Percentiles rank a stretch among this genome's conserved stretches.
These are phyloP conservation scores for Lecanicillium sp. DNA, from an alignment of 2,329 filamentous ascomycete genomes.

Conservation along the genomic window DNA sequence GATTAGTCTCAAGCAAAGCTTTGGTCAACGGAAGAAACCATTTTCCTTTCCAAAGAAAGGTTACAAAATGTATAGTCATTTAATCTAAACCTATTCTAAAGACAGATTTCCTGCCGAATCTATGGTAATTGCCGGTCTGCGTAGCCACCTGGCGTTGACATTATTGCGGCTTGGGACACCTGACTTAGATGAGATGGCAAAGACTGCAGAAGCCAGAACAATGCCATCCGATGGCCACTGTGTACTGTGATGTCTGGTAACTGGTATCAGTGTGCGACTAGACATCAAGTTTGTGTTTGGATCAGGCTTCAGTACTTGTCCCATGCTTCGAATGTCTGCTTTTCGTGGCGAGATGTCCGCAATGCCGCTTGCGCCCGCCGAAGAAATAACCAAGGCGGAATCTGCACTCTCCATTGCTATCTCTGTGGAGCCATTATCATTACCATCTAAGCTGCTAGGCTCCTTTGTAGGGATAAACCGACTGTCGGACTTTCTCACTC, in stretches of 20 bases:
- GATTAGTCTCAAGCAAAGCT: too few species aligned
- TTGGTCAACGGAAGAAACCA: too few species aligned
- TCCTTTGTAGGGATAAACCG: slow-evolving; percentile 1
- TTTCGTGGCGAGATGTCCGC: slow-evolving; percentile 3
- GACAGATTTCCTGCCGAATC: too few species aligned
- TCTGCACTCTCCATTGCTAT: slow-evolving; percentile 3
- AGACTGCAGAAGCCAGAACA: neutral
- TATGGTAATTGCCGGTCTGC: too few species aligned
- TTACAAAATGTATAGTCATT: too few species aligned
- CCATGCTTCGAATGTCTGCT: neutral
- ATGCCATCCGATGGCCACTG: neutral
- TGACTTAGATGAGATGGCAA: slow-evolving; percentile 2
- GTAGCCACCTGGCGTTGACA: too few species aligned
- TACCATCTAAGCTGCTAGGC: neutral
- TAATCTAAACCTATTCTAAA: too few species aligned
- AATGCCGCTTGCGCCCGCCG: slow-evolving; percentile 11
- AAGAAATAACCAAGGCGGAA: slow-evolving; percentile 7
- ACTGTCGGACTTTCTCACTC: neutral
- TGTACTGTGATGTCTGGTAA: slow-evolving; percentile 3
- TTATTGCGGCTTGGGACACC: too few species aligned
- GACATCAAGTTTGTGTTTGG: slow-evolving; percentile 18
- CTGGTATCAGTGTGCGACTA: slow-evolving; percentile 15
- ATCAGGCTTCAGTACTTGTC: slow-evolving; percentile 15
- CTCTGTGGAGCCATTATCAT: neutral
- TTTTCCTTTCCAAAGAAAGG: too few species aligned